phyloP scores from a whole-genome alignment of 805 yeast genomes.

The Suhomyces pyralidae region DNA sequence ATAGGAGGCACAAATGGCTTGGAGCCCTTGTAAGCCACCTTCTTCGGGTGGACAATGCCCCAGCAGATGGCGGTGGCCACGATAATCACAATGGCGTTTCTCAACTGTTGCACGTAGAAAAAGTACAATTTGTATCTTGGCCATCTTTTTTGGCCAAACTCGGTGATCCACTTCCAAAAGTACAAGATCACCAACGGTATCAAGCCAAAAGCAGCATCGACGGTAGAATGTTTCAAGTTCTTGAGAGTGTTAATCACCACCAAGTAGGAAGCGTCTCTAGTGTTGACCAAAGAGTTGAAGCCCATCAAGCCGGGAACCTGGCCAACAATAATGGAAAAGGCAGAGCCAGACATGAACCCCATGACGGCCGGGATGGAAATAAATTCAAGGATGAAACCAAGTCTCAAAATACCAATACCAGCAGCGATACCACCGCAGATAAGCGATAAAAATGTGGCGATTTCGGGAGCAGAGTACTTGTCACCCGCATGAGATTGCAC shows the following conservation, averaged over 20 bases:
- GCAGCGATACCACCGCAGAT: slow-evolving; percentile 83
- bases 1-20: slow-evolving; percentile 45
- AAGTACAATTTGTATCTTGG: slow-evolving; percentile 55
- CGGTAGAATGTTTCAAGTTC: slow-evolving; percentile 61
- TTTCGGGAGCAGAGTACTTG: slow-evolving; percentile 57
- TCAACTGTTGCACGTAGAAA: slow-evolving; percentile 71
- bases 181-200: slow-evolving; percentile 71
- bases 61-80: slow-evolving; percentile 82
- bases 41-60: slow-evolving; percentile 59
- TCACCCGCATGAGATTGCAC: slow-evolving; percentile 48
- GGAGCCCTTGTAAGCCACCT: slow-evolving; percentile 26
- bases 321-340: slow-evolving; percentile 75
- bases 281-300: slow-evolving; percentile 59
- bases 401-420: slow-evolving; percentile 76
- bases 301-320: slow-evolving; percentile 90
- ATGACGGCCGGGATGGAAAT: slow-evolving; percentile 89
- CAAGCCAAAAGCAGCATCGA: slow-evolving; percentile 89
- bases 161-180: slow-evolving; percentile 64
- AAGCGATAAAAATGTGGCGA: slow-evolving; percentile 77
- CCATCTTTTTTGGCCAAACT: slow-evolving; percentile 57
- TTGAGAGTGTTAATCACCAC: slow-evolving; percentile 72
- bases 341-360: slow-evolving; percentile 95
- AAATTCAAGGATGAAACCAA: slow-evolving; percentile 85
- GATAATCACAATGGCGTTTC: slow-evolving; percentile 79
- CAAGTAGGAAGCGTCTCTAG: slow-evolving; percentile 65